Evolutionary conservation across 2,329 filamentous ascomycete species (phyloP), one percentile per base, ranked within the genome.

Genomic region (Trichocomaceae sp.): DNA sequence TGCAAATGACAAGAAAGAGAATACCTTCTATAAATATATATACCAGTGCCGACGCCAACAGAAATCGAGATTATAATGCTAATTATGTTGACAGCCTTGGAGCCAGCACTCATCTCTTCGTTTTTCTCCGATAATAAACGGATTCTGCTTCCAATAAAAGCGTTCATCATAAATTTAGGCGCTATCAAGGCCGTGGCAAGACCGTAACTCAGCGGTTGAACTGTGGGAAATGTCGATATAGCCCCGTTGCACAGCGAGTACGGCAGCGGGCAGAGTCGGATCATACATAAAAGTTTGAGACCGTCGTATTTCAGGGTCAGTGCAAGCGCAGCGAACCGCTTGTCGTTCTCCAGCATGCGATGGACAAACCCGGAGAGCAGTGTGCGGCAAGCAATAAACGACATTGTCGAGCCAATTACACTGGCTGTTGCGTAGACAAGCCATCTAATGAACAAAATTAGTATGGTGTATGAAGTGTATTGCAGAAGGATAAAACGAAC

Each of bases 241-340:
- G 95, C 95, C 50, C 90, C 93, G 68, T 99, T 99, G 67, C 88
- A 91, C 62, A 97, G 77, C 51, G 88, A 93, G 70, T 95, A 99
- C 13, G 93, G 93, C 57, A 99, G 70, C 1, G 93, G 93, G 65
- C 92, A 97, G 60, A 97, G 81, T 29, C 93, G 83, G 63, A 99
- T 93, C 81, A 93, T 95, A 59, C 89, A 85, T 46, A 99, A 79
- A 52, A 97, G 84, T 64, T 90, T 87, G 50, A 99, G 72, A 0
- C 93, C 93, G 65, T 99, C 93, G 65, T 88, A 85, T 60, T 95
- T 90, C 58, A 99, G 77, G 7, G 93, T 93, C 64, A 96, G 81
- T 20, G 88, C 83, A 23, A 99, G 80, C 4, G 93, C 93, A 9
- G 93, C 83, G 69, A 99, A 99, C 51, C 91, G 83, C 67, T 84